Percentiles rank a stretch among this genome's conserved stretches.
Evolutionary conservation across 805 yeast genomes (phyloP).

Genomic region (Kregervanrija delftensis): DNA sequence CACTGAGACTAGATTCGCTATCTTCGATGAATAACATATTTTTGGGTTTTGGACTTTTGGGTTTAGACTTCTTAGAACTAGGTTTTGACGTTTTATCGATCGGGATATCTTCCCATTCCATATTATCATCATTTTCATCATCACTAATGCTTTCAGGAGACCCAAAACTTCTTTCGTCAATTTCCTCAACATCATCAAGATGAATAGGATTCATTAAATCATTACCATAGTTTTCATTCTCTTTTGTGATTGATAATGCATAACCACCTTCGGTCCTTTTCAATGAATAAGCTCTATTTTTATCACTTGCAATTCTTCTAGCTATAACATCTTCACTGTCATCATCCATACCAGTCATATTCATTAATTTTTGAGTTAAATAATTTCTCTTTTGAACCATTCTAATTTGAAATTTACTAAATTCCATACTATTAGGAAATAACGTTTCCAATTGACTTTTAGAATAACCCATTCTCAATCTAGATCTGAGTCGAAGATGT

Average conservation of each 20-base stretch:
- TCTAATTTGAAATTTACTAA: slow-evolving; percentile 86
- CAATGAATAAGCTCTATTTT: slow-evolving; percentile 66
- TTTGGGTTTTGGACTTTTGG: background rate
- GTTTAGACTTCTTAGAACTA: background rate
- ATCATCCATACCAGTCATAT: slow-evolving; percentile 70
- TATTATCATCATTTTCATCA: slow-evolving; percentile 9
- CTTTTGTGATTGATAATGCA: slow-evolving; percentile 52
- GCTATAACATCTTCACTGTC: slow-evolving; percentile 31
- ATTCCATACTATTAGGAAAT: slow-evolving; percentile 83
- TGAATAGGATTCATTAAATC: slow-evolving; percentile 8
- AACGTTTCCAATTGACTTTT: slow-evolving; percentile 78
- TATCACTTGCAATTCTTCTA: slow-evolving; percentile 76
- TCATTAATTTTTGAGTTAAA: slow-evolving; percentile 82
- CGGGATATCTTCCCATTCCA: background rate
- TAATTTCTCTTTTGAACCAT: slow-evolving; percentile 90
- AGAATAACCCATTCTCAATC: slow-evolving; percentile 92
- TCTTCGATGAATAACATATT: slow-evolving; percentile 4
- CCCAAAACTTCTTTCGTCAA: slow-evolving; percentile 1
- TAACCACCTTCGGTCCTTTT: slow-evolving; percentile 78
- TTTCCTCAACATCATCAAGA: slow-evolving; percentile 24
- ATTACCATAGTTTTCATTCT: background rate
- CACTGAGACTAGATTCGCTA: slow-evolving; percentile 20
- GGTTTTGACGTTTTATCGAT: background rate
- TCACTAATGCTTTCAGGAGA: slow-evolving; percentile 1
- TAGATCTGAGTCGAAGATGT: slow-evolving; percentile 71